Percentiles rank a stretch among this genome's conserved stretches.
These are phyloP conservation scores for Moesziomyces aphidis DNA, from an alignment of 1,284 basidiomycete genomes.

Conservation along the genomic window DNA sequence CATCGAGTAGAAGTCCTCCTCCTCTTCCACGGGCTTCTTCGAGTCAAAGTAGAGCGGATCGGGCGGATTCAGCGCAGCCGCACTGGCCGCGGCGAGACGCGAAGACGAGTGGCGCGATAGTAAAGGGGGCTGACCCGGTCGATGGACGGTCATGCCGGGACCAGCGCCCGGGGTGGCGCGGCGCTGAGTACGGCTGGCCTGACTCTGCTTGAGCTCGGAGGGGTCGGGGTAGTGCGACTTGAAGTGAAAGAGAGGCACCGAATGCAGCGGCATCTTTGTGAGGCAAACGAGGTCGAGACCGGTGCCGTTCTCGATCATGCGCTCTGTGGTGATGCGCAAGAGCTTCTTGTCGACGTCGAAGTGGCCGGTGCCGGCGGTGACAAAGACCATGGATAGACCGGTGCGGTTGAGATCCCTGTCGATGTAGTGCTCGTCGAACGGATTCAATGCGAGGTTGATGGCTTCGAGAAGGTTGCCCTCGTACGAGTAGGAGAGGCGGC, in stretches of 20 bases:
- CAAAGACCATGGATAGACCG: conserved; percentile 83
- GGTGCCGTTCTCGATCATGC: conserved; percentile 95
- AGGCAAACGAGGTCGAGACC: conserved; percentile 89
- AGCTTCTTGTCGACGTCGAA: conserved; percentile 92
- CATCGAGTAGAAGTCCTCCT: conserved; percentile 59
- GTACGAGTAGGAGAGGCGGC: conserved; percentile 85
- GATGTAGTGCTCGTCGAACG: conserved; percentile 93
- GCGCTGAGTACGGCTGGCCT: conserved; percentile 21
- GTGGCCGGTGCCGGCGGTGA: conserved; percentile 94
- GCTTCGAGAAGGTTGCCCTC: conserved; percentile 95
- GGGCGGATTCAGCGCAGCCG: conserved; percentile 35
- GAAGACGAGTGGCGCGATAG: conserved; percentile 35
- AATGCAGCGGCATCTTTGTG: conserved; percentile 91
- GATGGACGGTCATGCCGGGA: conserved; percentile 32
- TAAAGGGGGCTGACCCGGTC: conserved; percentile 22
- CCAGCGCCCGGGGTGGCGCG: conserved; percentile 22
- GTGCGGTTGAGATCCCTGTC: conserved; percentile 95
- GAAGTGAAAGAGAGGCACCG: conserved; percentile 72
- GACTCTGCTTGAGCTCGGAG: conserved; percentile 31
- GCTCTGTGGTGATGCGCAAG: conserved; percentile 89
- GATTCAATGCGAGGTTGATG: conserved; percentile 90
- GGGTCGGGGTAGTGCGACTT: conserved; percentile 48
- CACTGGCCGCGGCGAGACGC: conserved; percentile 12
- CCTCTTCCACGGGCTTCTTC: conserved; percentile 29
- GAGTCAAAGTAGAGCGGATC: conserved; percentile 62